Percentiles rank a stretch among this genome's conserved stretches.
Conservation (phyloP, 768 basidiomycete genomes). For the Strobilomyces dryophilus region DNA sequence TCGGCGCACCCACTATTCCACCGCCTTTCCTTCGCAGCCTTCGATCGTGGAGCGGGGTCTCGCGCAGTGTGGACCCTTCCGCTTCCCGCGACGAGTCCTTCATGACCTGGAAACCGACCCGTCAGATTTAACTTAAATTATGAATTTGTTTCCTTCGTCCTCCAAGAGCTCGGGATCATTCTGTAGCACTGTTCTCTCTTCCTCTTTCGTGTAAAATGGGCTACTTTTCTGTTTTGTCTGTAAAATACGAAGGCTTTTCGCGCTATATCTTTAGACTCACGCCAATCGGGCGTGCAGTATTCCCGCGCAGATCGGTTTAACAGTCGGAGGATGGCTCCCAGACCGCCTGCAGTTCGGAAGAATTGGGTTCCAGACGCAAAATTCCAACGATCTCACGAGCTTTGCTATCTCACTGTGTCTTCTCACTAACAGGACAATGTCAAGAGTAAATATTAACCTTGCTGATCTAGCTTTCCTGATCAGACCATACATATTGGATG, state of each 20-base stretch:
- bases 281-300: not conserved
- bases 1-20: constrained; percentile 19
- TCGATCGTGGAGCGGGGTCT: constrained; percentile 17
- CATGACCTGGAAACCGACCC: constrained; percentile 58
- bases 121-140: constrained; percentile 29
- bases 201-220: not conserved
- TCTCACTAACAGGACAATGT: not conserved
- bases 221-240: not conserved
- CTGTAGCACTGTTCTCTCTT: not conserved
- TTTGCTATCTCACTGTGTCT: not conserved
- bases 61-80: constrained; percentile 26
- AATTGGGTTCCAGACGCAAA: not conserved
- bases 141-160: not conserved
- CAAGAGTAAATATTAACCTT: constrained; percentile 6
- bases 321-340: not conserved
- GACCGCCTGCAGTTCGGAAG: not conserved
- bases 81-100: constrained; percentile 51
- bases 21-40: constrained; percentile 14
- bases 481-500: not conserved
- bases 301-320: not conserved
- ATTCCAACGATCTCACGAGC: not conserved
- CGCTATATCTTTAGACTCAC: not conserved
- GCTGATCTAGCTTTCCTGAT: not conserved
- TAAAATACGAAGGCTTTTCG: not conserved
- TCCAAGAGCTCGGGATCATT: not conserved